These are phyloP conservation scores for Barnettozyma salicaria DNA, from an alignment of 805 yeast genomes.

Conservation along the genomic window DNA sequence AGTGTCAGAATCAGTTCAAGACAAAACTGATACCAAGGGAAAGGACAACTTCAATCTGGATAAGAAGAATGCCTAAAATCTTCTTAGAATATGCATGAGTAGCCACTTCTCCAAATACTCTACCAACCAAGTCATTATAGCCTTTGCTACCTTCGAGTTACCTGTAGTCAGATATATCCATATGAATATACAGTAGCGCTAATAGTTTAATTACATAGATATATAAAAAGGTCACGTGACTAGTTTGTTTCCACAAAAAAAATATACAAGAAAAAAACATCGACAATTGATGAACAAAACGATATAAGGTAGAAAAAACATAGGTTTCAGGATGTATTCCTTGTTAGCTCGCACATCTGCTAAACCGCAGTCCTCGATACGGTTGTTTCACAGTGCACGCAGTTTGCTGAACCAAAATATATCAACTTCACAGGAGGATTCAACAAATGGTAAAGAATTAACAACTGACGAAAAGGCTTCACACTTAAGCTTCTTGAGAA, in stretches of 20 bases:
- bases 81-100: too few relatives aligned
- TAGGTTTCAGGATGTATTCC: conserved; percentile 6
- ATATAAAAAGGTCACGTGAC: too few relatives aligned
- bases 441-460: not conserved
- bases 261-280: not conserved
- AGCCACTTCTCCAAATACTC: too few relatives aligned
- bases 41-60: conserved; percentile 1
- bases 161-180: too few relatives aligned
- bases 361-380: conserved; percentile 3
- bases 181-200: too few relatives aligned
- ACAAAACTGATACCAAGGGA: not conserved
- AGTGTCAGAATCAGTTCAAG: not conserved
- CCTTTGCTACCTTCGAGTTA: too few relatives aligned
- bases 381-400: conserved; percentile 8
- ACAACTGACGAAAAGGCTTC: conserved; percentile 17
- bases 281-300: not conserved
- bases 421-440: too few relatives aligned
- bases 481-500: conserved; percentile 39
- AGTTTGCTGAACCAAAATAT: conserved; percentile 7
- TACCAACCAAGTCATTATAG: too few relatives aligned
- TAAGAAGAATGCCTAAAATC: too few relatives aligned
- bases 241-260: too few relatives aligned
- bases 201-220: too few relatives aligned
- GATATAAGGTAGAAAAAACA: not conserved
- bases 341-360: conserved; percentile 6